phyloP scores from a whole-genome alignment of 2,329 filamentous ascomycete species.

The Nakataea oryzae region DNA sequence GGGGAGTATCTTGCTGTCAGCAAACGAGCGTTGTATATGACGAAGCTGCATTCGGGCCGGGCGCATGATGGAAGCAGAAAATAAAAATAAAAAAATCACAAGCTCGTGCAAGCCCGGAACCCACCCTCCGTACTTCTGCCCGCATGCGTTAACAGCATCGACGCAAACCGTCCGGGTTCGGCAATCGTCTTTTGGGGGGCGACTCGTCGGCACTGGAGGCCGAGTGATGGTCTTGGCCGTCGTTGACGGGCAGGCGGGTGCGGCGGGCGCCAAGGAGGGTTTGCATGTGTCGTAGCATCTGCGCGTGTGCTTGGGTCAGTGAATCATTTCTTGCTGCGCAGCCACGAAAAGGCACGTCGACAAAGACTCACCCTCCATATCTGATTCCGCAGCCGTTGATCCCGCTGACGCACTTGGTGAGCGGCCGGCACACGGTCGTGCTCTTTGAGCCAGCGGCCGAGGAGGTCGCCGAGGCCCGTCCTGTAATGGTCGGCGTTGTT shows the following conservation, averaged over 20 bases:
- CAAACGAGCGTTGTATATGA: neutral
- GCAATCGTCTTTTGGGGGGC: neutral
- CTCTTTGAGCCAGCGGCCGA: neutral
- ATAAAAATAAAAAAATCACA: neutral
- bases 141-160: neutral
- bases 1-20: neutral
- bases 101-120: neutral
- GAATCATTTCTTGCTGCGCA: too few relatives aligned
- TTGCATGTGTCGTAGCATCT: conserved; percentile 3
- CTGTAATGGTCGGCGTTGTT: neutral
- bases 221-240: neutral
- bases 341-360: neutral
- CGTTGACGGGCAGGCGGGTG: neutral
- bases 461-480: neutral
- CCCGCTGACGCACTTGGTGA: neutral
- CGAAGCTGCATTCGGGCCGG: too few relatives aligned
- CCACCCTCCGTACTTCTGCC: conserved; percentile 1
- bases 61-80: too few relatives aligned
- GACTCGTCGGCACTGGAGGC: neutral
- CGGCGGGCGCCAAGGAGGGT: neutral
- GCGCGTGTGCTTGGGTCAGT: neutral
- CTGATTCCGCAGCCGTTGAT: neutral
- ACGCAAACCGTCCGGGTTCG: neutral
- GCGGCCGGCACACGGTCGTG: neutral
- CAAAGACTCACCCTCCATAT: neutral